A percentile compares a stretch with the other conserved stretches of the same genome.
Conservation (phyloP, 2,329 filamentous ascomycete species). For the Knufia petricola region DNA sequence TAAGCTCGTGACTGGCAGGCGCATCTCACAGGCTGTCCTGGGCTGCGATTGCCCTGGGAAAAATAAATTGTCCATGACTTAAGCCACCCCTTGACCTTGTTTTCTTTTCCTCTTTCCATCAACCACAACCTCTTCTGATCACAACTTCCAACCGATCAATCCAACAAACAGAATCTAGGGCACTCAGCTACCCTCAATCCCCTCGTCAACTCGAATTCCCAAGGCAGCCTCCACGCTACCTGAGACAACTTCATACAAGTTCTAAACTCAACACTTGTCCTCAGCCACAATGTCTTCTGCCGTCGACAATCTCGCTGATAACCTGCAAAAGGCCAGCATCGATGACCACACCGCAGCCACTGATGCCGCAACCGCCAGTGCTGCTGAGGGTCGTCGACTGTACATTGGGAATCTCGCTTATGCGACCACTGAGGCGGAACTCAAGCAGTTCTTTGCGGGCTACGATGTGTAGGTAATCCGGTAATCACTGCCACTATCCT, state of each 20-base stretch:
- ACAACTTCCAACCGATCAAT: constrained; percentile 17
- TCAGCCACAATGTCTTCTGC: constrained; percentile 67
- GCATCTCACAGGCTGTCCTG: not conserved
- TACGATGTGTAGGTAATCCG: constrained; percentile 99
- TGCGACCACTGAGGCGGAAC: constrained; percentile 99
- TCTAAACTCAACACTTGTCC: constrained; percentile 33
- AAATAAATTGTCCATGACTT: constrained; percentile 6
- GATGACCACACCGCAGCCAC: constrained; percentile 58
- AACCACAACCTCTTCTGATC: constrained; percentile 22
- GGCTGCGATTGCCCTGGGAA: not conserved
- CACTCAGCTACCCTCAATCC: constrained; percentile 76
- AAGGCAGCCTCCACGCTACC: constrained; percentile 44
- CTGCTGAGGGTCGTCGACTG: constrained; percentile 93
- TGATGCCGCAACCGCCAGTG: constrained; percentile 90
- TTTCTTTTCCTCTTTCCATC: constrained; percentile 15
- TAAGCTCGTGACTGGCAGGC: constrained; percentile 2
- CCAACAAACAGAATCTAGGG: constrained; percentile 56
- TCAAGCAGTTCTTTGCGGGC: constrained; percentile 99
- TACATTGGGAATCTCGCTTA: constrained; percentile 99
- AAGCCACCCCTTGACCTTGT: constrained; percentile 9
- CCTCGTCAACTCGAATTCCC: constrained; percentile 46
- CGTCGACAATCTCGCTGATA: constrained; percentile 60
- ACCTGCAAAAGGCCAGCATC: constrained; percentile 58
- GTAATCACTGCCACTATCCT: too few relatives aligned
- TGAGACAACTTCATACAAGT: constrained; percentile 52